Evolutionary conservation across 192 early-diverging fungal species (phyloP), one percentile per base, ranked within the genome.

Genomic region (Umbelopsis sp.): DNA sequence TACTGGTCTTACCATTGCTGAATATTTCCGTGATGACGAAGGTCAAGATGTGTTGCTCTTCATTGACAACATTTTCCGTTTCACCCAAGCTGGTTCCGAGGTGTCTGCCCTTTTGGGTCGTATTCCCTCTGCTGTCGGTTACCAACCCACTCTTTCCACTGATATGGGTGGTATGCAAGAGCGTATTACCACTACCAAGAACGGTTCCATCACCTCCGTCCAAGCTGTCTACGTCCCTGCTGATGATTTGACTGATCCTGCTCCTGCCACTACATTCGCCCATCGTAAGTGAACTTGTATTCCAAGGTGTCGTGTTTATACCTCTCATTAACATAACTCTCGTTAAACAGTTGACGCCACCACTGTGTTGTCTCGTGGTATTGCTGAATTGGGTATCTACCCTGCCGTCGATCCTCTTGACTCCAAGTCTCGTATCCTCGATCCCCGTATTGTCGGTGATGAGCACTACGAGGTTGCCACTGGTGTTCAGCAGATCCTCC

Each of bases 11-110:
- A 98, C 96, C 77, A 93, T 98, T 76, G 96, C 96, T 78, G 96
- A 98, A 86, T 96, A 98, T 88, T 98, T 98, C 94, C 94, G 96
- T 92, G 96, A 98, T 85, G 90, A 93, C 80, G 96, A 98, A 82
- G 94, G 95, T 76, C 94, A 98, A 89, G 96, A 98, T 78, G 96
- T 98, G 90, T 87, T 98, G 70, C 91, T 98, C 77, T 98, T 98
- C 88, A 92, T 98, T 80, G 96, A 98, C 93, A 98, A 98, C 91
- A 98, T 98, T 92, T 98, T 98, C 94, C 90, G 96, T 81, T 98
- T 98, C 91, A 98, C 95, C 55, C 96, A 98, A 87, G 96, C 96
- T 82, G 96, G 96, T 94, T 98, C 96, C 71, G 96, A 98, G 83
- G 95, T 97, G 89, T 98, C 96, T 86, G 95, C 96, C 66, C 86